phyloP scores from a whole-genome alignment of 768 basidiomycete genomes.

The Clitopilus passeckerianus region DNA sequence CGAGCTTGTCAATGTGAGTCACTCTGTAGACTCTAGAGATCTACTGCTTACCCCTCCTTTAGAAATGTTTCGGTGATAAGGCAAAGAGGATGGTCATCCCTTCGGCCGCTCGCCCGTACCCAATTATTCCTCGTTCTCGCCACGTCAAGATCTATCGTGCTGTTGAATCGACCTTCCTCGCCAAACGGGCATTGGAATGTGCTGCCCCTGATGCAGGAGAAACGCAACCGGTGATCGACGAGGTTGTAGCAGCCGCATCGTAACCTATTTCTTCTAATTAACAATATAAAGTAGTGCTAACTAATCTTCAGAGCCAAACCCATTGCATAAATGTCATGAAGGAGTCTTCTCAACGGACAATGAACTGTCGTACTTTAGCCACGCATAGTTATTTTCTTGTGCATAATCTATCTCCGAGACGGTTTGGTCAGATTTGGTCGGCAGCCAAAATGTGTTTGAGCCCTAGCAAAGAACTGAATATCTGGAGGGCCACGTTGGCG shows the following conservation, averaged over 20 bases:
- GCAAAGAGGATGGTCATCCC: not conserved
- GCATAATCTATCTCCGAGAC: no score
- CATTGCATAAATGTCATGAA: not conserved
- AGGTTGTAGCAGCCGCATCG: not conserved
- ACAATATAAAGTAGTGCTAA: not conserved
- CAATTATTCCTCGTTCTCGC: not conserved
- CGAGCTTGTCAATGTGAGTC: constrained; percentile 29
- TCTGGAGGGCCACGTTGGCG: no score
- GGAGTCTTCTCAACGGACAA: no score
- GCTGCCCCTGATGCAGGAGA: not conserved
- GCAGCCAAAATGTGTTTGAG: no score
- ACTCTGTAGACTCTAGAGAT: not conserved
- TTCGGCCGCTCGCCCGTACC: not conserved
- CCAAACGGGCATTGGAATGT: not conserved
- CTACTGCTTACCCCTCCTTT: not conserved
- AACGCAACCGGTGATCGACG: not conserved
- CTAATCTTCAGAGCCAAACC: not conserved
- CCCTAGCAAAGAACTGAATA: no score
- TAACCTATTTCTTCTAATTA: not conserved
- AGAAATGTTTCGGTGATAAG: constrained; percentile 1
- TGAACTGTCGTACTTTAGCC: no score
- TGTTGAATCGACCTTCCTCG: not conserved
- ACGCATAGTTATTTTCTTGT: no score
- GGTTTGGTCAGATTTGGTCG: no score
- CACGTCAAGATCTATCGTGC: not conserved